Evolutionary conservation across 1,139 yeast genomes (phyloP), one percentile per base, ranked within the genome.

Genomic region (Blastobotrys buckinghamii): DNA sequence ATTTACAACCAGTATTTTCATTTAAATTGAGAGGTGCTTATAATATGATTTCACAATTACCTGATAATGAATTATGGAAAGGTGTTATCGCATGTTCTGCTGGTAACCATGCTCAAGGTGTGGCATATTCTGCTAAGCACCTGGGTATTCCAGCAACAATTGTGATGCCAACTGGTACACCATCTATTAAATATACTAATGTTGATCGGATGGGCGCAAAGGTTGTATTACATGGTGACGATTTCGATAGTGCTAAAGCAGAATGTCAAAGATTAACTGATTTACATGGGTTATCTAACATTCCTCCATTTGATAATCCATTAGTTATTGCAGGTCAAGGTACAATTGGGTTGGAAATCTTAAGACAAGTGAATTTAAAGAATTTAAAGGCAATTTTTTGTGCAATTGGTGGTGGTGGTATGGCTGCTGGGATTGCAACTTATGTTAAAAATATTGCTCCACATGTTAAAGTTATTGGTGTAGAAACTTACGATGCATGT

Each of bases 271-370:
- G 95, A 50, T 70, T 92, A 51, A 72, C 84, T 34, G 69, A 71
- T 26, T 78, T 81, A 59, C 78, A 88, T 53, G 90, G 88, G 22
- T 74, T 87, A 59, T 83, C 94, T 10, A 84, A 89, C 60, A 86
- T 92, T 42, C 98, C 98, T 12, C 99, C 99, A 1, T 92, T 92
- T 64, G 95, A 92, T 64, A 97, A 92, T 64, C 99, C 99, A 1
- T 88, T 84, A 59, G 97, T 94, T 55, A 88, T 92, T 68, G 98
- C 99, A n/a, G 99, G 99, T 30, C 99, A 92, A 69, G 99, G 97
- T 51, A 92, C 99, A 33, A 82, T 90, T 54, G 98, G 96, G 1
- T 78, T 90, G 77, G 99, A 92, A 68, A 72, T 92, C 32, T 72
- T 94, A 45, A 81, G 97, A 63, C 99, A 92, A 69, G 77, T 88